A percentile compares a stretch with the other conserved stretches of the same genome.
Evolutionary conservation across 2,329 filamentous ascomycete species (phyloP).

Genomic region (Huntiella abstrusa): DNA sequence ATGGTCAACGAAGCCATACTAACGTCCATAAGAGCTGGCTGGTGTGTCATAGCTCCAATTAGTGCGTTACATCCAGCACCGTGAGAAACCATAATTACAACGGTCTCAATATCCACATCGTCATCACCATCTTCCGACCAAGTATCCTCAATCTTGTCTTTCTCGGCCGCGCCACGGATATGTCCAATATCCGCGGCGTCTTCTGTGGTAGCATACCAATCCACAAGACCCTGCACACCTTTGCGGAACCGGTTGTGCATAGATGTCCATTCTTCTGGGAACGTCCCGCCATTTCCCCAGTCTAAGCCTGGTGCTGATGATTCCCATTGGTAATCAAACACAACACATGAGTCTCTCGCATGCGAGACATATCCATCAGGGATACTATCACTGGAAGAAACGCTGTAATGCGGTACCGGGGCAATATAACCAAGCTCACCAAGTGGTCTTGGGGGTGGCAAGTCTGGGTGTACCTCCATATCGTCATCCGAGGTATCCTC

Average conservation of each 20-base stretch:
- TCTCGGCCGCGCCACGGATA: constrained; percentile 16
- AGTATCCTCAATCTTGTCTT: constrained; percentile 15
- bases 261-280: constrained; percentile 83
- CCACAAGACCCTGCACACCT: constrained; percentile 59
- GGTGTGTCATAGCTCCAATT: constrained; percentile 77
- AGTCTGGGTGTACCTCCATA: constrained; percentile 1
- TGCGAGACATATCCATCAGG: constrained; percentile 79
- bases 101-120: constrained; percentile 50
- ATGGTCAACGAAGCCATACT: constrained; percentile 81
- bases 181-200: constrained; percentile 32
- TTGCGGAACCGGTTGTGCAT: constrained; percentile 85
- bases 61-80: constrained; percentile 91
- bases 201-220: constrained; percentile 55
- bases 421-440: constrained; percentile 38
- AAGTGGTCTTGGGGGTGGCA: constrained; percentile 15
- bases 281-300: constrained; percentile 76
- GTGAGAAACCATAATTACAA: constrained; percentile 79
- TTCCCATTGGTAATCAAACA: constrained; percentile 92
- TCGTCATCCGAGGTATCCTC: constrained; percentile 7
- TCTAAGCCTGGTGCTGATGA: constrained; percentile 59
- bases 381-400: constrained; percentile 63
- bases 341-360: constrained; percentile 66
- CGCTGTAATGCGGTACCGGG: constrained; percentile 64
- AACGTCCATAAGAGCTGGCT: constrained; percentile 80
- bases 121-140: constrained; percentile 26